phyloP scores from a whole-genome alignment of 2,329 filamentous ascomycete species.

The Hypoxylon sp. region DNA sequence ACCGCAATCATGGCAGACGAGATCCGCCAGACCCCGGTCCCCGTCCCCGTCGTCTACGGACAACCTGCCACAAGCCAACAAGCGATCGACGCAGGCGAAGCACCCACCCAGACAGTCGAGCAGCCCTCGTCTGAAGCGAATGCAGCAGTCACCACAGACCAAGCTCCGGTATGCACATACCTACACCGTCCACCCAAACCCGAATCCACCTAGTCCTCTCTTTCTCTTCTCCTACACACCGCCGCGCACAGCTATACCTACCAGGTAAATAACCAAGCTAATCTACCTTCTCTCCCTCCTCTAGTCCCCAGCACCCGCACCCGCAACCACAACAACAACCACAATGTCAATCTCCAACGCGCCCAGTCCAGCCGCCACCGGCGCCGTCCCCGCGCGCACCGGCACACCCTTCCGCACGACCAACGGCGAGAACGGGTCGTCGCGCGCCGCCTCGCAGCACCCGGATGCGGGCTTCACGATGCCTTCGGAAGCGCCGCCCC shows the following conservation, averaged over 20 bases:
- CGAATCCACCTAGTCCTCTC: slow-evolving; percentile 7
- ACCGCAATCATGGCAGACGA: slow-evolving; percentile 46
- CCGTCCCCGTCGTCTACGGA: slow-evolving; percentile 47
- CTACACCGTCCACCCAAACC: background rate
- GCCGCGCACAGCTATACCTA: background rate
- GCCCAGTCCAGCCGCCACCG: slow-evolving; percentile 1
- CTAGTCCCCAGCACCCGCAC: slow-evolving; percentile 12
- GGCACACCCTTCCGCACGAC: slow-evolving; percentile 62
- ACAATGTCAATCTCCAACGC: slow-evolving; percentile 32
- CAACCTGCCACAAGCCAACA: slow-evolving; percentile 35
- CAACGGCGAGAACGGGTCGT: slow-evolving; percentile 55
- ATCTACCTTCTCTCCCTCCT: slow-evolving; percentile 38
- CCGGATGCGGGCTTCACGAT: slow-evolving; percentile 67
- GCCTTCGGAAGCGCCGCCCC: slow-evolving; percentile 70
- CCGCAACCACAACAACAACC: slow-evolving; percentile 47
- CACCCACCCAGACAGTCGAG: slow-evolving; percentile 29
- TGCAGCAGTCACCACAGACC: slow-evolving; percentile 50
- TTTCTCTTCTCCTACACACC: slow-evolving; percentile 1
- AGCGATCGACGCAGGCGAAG: slow-evolving; percentile 14
- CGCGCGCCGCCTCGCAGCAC: slow-evolving; percentile 69
- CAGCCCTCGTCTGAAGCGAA: slow-evolving; percentile 7
- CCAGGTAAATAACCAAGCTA: slow-evolving; percentile 17
- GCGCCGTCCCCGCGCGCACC: slow-evolving; percentile 54
- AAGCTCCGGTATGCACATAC: slow-evolving; percentile 55
- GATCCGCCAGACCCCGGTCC: slow-evolving; percentile 47